Conservation (phyloP, 2,329 filamentous ascomycete species). For the Sporothrix euskadiensis region DNA sequence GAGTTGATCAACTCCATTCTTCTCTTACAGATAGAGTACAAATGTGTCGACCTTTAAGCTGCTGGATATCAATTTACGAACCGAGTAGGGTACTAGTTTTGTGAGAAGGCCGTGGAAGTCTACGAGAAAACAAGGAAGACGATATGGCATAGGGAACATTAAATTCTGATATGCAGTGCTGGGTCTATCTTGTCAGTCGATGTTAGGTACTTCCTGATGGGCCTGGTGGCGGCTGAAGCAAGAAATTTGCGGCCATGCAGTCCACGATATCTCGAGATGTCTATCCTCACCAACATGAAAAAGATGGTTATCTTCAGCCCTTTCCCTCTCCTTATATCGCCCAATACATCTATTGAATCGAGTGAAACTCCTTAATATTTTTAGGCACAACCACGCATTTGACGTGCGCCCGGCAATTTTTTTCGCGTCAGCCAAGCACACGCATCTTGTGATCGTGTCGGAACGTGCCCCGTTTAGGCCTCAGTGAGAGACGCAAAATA, state of each 20-base stretch:
- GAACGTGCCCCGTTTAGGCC: background rate
- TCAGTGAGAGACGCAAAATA: background rate
- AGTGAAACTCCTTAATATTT: no score
- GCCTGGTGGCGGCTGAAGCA: background rate
- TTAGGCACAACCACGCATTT: no score
- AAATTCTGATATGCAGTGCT: background rate
- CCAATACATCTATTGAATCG: no score
- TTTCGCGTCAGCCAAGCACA: background rate
- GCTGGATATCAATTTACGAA: background rate
- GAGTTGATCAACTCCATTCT: background rate
- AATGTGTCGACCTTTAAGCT: background rate
- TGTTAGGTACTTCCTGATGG: background rate
- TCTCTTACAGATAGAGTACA: background rate
- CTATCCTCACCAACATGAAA: background rate
- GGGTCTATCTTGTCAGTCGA: background rate
- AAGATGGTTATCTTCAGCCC: background rate
- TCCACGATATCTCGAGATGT: background rate
- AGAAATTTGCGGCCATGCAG: background rate
- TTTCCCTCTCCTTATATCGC: no score
- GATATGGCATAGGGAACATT: background rate
- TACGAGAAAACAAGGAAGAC: background rate
- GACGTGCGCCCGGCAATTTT: no score
- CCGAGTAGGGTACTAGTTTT: background rate
- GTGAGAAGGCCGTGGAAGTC: background rate
- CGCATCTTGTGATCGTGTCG: background rate